phyloP scores from a whole-genome alignment of 345 rosid genomes.

The Rhizophora apiculata region DNA sequence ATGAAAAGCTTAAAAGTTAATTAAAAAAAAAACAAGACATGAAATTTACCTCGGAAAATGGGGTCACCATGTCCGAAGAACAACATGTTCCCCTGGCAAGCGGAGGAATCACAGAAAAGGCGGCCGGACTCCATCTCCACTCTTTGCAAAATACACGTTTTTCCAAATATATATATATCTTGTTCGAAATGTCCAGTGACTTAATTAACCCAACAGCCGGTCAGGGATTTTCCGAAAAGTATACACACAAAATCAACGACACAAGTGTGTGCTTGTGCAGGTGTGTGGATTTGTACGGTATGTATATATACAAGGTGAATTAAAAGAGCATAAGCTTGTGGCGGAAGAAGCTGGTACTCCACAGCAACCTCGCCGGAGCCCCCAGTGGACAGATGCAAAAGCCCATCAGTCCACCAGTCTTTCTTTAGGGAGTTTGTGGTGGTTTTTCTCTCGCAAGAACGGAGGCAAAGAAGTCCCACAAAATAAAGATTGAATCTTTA shows the following conservation, averaged over 20 bases:
- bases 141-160: background rate
- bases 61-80: conserved; percentile 57
- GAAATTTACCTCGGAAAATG: conserved; percentile 44
- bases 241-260: background rate
- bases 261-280: background rate
- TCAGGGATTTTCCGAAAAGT: background rate
- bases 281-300: background rate
- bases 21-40: background rate
- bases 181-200: conserved; percentile 18
- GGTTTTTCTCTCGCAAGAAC: background rate
- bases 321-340: conserved; percentile 90
- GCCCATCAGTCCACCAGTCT: conserved; percentile 61
- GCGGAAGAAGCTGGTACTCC: conserved; percentile 98
- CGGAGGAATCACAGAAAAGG: conserved; percentile 42
- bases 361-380: conserved; percentile 82
- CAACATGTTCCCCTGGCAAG: conserved; percentile 56
- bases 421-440: background rate
- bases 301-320: background rate
- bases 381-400: conserved; percentile 72
- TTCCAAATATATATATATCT: conserved; percentile 2
- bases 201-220: background rate
- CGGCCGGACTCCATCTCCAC: conserved; percentile 61
- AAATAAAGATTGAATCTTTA: background rate
- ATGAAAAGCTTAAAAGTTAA: too few species aligned
- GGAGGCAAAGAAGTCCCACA: background rate